These are phyloP conservation scores for Dendrobium catenatum DNA, from an alignment of 106 monocot species.

Conservation along the genomic window DNA sequence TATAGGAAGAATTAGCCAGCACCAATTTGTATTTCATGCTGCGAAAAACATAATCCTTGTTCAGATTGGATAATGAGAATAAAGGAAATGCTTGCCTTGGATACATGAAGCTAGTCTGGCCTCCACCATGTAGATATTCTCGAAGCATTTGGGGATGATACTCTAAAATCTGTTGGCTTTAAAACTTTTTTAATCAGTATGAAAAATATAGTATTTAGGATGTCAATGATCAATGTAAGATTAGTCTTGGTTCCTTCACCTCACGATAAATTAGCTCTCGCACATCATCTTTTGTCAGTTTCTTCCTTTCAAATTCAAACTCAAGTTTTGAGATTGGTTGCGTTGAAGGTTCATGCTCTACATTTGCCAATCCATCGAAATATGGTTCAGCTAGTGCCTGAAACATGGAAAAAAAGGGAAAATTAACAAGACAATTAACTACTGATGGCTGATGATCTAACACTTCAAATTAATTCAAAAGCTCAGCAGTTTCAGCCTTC, in stretches of 20 bases:
- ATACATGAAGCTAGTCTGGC: conserved; percentile 73
- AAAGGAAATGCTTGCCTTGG: conserved; percentile 41
- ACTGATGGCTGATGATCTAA: conserved; percentile 1
- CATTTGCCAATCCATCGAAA: conserved; percentile 35
- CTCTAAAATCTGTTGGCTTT: conserved; percentile 84
- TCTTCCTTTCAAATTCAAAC: conserved; percentile 50
- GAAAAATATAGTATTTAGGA: conserved; percentile 2
- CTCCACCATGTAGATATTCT: conserved; percentile 57
- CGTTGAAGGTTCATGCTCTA: conserved; percentile 49
- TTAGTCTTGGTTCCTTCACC: conserved; percentile 14
- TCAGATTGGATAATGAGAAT: neutral
- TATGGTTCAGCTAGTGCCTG: conserved; percentile 50
- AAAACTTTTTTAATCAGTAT: conserved; percentile 13
- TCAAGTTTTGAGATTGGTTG: conserved; percentile 46
- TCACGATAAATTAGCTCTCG: conserved; percentile 49
- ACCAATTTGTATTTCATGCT: neutral
- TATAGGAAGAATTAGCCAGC: neutral
- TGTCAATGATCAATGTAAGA: neutral
- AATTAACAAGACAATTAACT: neutral
- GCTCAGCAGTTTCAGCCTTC: neutral
- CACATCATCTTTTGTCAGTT: conserved; percentile 48
- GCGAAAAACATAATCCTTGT: neutral
- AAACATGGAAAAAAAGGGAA: neutral
- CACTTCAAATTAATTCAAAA: conserved; percentile 1
- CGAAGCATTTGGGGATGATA: conserved; percentile 95